Conservation (phyloP, 805 yeast genomes). For the Zygoascus biomembranicola region DNA sequence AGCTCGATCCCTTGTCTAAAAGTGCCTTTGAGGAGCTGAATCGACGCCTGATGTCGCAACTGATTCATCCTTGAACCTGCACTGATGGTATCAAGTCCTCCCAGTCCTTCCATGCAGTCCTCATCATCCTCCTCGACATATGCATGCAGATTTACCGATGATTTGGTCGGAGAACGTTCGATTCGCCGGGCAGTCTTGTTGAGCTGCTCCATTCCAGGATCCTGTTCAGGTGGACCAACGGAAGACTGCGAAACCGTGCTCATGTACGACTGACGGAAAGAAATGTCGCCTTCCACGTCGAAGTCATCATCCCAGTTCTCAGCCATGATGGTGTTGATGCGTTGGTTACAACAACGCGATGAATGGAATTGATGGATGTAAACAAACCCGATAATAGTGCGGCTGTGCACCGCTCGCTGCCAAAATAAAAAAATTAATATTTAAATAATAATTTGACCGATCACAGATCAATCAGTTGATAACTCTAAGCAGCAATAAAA, state of each 20-base stretch:
- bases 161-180: neutral
- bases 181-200: neutral
- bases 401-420: neutral
- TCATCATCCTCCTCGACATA: slow-evolving; percentile 3
- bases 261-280: neutral
- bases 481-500: no score
- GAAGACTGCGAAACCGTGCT: neutral
- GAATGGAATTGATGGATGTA: neutral
- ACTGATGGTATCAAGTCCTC: neutral
- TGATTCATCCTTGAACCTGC: neutral
- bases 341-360: neutral
- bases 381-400: neutral
- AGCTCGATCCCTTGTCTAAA: neutral
- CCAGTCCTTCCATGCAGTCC: slow-evolving; percentile 2
- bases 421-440: neutral
- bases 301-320: slow-evolving; percentile 10
- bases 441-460: neutral
- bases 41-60: slow-evolving; percentile 1
- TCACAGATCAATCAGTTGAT: no score
- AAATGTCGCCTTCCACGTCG: slow-evolving; percentile 3
- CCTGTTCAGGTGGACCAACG: neutral
- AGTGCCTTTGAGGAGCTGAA: neutral
- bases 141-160: neutral
- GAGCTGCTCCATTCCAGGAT: neutral
- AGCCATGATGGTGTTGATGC: neutral